Evolutionary conservation across 2,329 filamentous ascomycete genomes (phyloP), one percentile per base, ranked within the genome.

Genomic region (Beauveria scarabaeidicola): DNA sequence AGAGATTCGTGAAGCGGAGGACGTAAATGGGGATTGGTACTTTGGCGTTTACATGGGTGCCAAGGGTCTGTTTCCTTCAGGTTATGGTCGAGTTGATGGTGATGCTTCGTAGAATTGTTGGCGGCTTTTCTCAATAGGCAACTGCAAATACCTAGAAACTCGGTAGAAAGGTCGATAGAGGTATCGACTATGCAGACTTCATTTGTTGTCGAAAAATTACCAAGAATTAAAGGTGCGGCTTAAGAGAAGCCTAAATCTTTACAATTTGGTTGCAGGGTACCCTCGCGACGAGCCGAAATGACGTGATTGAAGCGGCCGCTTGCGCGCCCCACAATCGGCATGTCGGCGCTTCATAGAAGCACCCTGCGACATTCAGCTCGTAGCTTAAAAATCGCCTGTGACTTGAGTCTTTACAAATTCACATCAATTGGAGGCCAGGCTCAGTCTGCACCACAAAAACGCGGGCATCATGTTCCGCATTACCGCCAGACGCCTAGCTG

Each of bases 21-120:
- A 94, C 71, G 84, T 95, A 52, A 96, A 96, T 70, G 89, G 87
- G 19, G 91, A 96, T 70, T 97, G 92, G 92, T 91, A 82, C 68
- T 88, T 87, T 75, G 93, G 93, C 0, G 85, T 85, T 29, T 97
- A 96, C 77, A 91, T 91, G 74, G 91, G 91, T 0, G 77, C 75
- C 25, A 86, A 84, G 66, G 92, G 91, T 0, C 67, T 97, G 64
- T 95, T 97, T 69, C 92, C 92, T 5, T 86, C 86, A 7, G 82
- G 84, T 8, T 93, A 93, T 78, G 89, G 91, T 27, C 77, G 76
- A 64, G 68, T 85, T 29, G 64, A 69, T 19, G 63, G 82, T 44
- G 65, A 64, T 48, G 38, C 59, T 40, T 52, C 41, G 61, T 60
- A 62, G 61, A 27, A 11, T 7, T 19, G 13, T 17, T 11, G 38